Conservation (phyloP, 805 yeast genomes). For the Candida ulmi region DNA sequence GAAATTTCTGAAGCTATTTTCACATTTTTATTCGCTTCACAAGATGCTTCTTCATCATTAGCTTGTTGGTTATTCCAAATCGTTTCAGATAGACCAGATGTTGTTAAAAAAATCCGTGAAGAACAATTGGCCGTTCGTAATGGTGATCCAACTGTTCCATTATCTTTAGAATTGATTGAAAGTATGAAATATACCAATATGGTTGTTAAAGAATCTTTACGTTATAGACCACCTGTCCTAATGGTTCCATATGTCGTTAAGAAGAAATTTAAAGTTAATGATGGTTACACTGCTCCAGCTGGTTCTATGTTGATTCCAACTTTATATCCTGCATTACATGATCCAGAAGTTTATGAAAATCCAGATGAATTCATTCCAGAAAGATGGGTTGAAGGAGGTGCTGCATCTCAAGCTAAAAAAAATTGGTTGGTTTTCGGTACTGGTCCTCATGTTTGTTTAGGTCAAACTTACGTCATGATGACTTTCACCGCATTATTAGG, state of each 20-base stretch:
- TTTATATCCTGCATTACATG: constrained; percentile 91
- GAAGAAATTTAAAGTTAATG: constrained; percentile 76
- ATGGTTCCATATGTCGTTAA: constrained; percentile 98
- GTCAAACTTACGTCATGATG: constrained; percentile 90
- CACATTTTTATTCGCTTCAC: constrained; percentile 95
- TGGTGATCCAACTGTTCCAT: constrained; percentile 59
- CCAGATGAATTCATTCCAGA: constrained; percentile 96
- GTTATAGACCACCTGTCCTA: constrained; percentile 95
- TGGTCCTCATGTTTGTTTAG: constrained; percentile 95
- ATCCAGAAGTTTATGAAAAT: constrained; percentile 91
- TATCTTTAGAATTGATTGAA: constrained; percentile 71
- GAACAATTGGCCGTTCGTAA: constrained; percentile 84
- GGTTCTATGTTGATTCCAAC: constrained; percentile 98
- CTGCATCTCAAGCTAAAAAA: constrained; percentile 69
- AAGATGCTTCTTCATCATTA: constrained; percentile 95
- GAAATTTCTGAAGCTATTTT: constrained; percentile 96
- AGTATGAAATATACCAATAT: constrained; percentile 81
- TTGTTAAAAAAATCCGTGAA: constrained; percentile 77
- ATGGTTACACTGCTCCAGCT: constrained; percentile 86
- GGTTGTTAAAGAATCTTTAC: constrained; percentile 88
- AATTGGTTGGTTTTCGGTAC: constrained; percentile 97
- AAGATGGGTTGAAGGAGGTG: constrained; percentile 82
- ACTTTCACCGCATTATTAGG: constrained; percentile 88
- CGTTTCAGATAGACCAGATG: constrained; percentile 92
- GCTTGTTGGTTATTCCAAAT: constrained; percentile 98